Evolutionary conservation across 139 green algal species (phyloP).

Genomic region (Picochlorum sp.): DNA sequence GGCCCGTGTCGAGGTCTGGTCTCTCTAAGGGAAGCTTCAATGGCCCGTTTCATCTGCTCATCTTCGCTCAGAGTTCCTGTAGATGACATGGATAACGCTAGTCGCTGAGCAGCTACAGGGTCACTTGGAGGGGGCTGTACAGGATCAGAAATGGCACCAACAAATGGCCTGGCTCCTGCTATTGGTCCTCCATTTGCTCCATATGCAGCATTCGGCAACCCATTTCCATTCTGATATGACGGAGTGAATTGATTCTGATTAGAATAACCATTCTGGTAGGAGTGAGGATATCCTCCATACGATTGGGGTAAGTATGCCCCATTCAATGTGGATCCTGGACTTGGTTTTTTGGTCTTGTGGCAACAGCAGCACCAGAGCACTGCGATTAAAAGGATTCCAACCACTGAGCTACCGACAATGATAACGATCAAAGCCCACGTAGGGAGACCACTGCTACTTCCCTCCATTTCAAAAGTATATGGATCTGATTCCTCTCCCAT

Average conservation of each 20-base stretch:
- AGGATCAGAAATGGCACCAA: not conserved
- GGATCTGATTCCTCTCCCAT: slow-evolving; percentile 1
- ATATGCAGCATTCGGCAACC: no score
- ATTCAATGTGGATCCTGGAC: not conserved
- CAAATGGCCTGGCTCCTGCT: not conserved
- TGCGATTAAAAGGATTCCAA: not conserved
- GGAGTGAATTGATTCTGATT: not conserved
- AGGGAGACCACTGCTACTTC: slow-evolving; percentile 1
- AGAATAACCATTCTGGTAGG: not conserved
- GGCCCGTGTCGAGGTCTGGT: not conserved
- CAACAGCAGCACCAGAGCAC: slow-evolving; percentile 11
- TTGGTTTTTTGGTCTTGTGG: not conserved
- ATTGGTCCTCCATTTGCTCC: no score
- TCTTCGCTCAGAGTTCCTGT: not conserved
- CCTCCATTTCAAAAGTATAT: slow-evolving; percentile 14
- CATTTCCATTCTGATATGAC: not conserved
- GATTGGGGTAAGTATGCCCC: not conserved
- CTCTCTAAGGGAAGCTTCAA: slow-evolving; percentile 16
- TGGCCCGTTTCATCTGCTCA: slow-evolving; percentile 3
- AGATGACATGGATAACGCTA: not conserved
- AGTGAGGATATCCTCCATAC: not conserved
- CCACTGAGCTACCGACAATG: slow-evolving; percentile 1
- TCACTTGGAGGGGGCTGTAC: no score
- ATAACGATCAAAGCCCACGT: slow-evolving; percentile 14
- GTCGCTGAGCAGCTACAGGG: not conserved